Base-by-base conservation (phyloP, 768 basidiomycete species). In the Lentinula guzmanii region DNA sequence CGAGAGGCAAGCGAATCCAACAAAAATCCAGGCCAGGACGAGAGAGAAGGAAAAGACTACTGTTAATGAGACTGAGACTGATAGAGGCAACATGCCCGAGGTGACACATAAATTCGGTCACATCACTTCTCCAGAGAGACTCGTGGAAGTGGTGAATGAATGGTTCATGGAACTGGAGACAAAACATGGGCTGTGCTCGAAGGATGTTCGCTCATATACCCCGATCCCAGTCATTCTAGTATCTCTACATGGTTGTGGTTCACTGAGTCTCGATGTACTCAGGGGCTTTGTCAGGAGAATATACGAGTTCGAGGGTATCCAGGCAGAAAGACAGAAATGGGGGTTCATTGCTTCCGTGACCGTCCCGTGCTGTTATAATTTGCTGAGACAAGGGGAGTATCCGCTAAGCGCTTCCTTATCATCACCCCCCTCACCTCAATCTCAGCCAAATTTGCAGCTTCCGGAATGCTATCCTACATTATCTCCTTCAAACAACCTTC, bases 331-430 rank as follows among this genome's bases (percentile, higher is more conserved):
- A 48, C 24, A 11, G 13, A 54, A 42, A 63, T 90, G 88, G 89
- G 71, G 65, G 46, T 77, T 84, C 4, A 74, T 76, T 15, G 84
- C 76, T 2, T 75, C 82, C 0, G 78, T 89, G 46, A 78, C 85
- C 7, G 89, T 91, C 15, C 89, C 90, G 3, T 92, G 90, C 63
- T 92, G 90, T 70, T 92, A 91, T 70, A 91, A 91, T 68, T 76
- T 89, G 64, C 80, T 91, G 74, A 72, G 75, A 34, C 72, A 78
- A 10, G 65, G 33, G 5, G 62, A 62, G 31, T 52, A 46, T 51
- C 48, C 56, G 4, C 31, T 57, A 15, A 16, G 42, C n/a, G 42
- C 16, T 5, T n/a, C 21, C 46, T 48, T 3, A 5, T 48, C 46
- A 9, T 24, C 46, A 11, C 11, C 21, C 11, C 21, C 46, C 9